Evolutionary conservation across 192 early-diverging fungal genomes (phyloP), one percentile per base, ranked within the genome.

Genomic region (Mortierella hygrophila): DNA sequence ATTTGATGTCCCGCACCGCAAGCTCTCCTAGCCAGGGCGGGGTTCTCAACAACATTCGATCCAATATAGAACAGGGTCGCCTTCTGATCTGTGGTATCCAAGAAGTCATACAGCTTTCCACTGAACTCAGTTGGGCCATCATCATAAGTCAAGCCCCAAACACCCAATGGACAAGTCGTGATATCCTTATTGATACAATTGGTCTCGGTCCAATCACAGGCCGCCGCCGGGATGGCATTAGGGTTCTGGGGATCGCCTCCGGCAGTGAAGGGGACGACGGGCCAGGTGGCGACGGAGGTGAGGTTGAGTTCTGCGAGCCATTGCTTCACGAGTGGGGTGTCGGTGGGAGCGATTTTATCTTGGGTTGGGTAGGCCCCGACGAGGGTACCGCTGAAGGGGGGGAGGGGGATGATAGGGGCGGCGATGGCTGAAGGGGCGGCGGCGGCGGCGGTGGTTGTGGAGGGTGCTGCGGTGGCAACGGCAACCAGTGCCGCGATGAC

Each of bases 21-120:
- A 38, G 89, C 88, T 32, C 88, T 79, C 47, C 90, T 65, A n/a
- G 92, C 74, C 20, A 77, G 38, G 57, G 91, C 75, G 37, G 81
- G 82, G 78, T 89, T 89, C 47, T 82, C 44, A 0, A 88, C 35
- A 37, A 92, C 85, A 13, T 92, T 87, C 6, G 79, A 78, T 2
- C 91, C 91, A 38, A 92, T 88, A 70, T 89, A 88, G 46, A 91
- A 91, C 16, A 91, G n/a, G 2, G 91, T 91, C 8, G 89, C 89
- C 80, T 91, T 91, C 63, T 89, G 89, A 44, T 90, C 68, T 2
- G 81, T 82, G 20, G 75, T 82, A 49, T 92, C 90, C 47, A 92
- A 74, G 29, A 85, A 88, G 68, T 92, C 91, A 52, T 92, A 92
- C 23, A 92, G 68, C 47, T 88, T 70, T 0, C 72, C 49, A 26